Conservation (phyloP, 139 green algal genomes). For the Volvox reticuliferus region DNA sequence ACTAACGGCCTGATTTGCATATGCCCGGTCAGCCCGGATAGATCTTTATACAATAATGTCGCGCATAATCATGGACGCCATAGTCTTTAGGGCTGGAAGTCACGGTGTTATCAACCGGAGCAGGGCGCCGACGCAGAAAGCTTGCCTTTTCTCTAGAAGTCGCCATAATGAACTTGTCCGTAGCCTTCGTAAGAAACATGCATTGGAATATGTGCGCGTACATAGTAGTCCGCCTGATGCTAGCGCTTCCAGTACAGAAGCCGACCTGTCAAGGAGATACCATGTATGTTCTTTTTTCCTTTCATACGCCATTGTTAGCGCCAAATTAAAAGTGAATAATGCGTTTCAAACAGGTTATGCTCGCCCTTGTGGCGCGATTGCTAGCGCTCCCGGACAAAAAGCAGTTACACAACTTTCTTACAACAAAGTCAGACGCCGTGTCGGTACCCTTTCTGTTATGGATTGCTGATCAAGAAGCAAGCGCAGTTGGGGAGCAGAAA, state of each 20-base stretch:
- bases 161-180: background rate
- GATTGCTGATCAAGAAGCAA: conserved; percentile 54
- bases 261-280: conserved; percentile 13
- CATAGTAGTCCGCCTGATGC: background rate
- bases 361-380: conserved; percentile 23
- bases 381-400: background rate
- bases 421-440: conserved; percentile 33
- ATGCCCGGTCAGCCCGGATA: too few species aligned
- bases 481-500: conserved; percentile 48
- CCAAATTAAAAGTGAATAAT: background rate
- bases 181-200: background rate
- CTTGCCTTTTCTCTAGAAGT: background rate
- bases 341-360: conserved; percentile 33
- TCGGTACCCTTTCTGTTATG: conserved; percentile 52
- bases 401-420: conserved; percentile 35
- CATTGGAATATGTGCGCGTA: background rate
- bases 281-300: background rate
- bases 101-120: background rate
- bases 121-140: background rate
- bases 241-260: background rate
- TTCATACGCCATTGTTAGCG: background rate
- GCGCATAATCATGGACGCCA: background rate
- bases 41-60: background rate
- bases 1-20: too few species aligned
- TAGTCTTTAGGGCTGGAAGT: background rate